Conservation (phyloP, 148 eudicot genomes). For the Nepenthes gracilis region DNA sequence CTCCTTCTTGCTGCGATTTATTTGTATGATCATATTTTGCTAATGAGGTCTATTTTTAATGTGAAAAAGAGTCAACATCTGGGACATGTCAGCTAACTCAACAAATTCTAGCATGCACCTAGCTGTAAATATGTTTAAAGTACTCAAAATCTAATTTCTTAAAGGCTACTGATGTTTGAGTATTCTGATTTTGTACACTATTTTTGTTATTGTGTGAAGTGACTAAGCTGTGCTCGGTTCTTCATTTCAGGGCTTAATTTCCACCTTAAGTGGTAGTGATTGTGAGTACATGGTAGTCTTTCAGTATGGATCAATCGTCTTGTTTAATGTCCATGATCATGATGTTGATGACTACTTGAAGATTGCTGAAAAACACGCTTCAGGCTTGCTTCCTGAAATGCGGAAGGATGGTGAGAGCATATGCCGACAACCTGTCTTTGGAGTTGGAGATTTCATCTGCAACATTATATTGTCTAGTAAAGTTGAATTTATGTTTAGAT, state of each 20-base stretch:
- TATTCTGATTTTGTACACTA: neutral
- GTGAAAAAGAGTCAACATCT: too few relatives aligned
- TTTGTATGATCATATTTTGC: too few relatives aligned
- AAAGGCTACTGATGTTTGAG: too few relatives aligned
- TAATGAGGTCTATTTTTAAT: too few relatives aligned
- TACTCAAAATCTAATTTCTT: too few relatives aligned
- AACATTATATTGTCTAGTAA: neutral
- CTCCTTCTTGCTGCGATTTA: too few relatives aligned
- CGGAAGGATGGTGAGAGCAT: constrained; percentile 76
- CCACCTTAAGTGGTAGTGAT: constrained; percentile 60
- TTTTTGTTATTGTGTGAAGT: neutral
- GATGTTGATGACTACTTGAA: constrained; percentile 78
- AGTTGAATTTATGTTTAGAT: neutral
- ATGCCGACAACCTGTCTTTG: neutral
- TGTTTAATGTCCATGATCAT: constrained; percentile 78
- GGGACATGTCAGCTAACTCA: too few relatives aligned
- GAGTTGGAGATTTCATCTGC: neutral
- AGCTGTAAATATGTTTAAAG: too few relatives aligned
- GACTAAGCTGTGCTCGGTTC: neutral
- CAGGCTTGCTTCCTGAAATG: constrained; percentile 83
- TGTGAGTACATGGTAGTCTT: constrained; percentile 80
- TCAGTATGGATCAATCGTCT: constrained; percentile 88
- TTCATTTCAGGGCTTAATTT: constrained; percentile 50
- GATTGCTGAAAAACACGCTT: constrained; percentile 68
- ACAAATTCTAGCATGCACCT: too few relatives aligned